phyloP scores from a whole-genome alignment of 495 filamentous ascomycete genomes.

The Thermothielavioides terrestris region DNA sequence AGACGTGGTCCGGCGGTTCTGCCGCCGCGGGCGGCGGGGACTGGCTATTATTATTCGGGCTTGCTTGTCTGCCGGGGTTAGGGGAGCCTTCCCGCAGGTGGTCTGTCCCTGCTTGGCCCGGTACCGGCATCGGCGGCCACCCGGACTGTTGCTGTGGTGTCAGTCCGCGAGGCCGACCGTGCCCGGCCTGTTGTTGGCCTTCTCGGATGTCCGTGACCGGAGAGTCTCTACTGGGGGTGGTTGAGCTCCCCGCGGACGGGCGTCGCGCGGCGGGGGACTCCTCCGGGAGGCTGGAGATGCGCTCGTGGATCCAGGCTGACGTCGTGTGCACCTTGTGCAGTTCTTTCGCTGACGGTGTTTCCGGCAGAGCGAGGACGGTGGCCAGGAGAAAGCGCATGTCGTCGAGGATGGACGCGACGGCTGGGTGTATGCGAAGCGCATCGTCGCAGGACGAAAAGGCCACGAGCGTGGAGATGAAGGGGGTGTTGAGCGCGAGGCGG shows the following conservation, averaged over 20 bases:
- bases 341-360: conserved; percentile 20
- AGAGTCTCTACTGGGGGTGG: conserved; percentile 2
- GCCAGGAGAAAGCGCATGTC: conserved; percentile 31
- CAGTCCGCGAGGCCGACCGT: no score
- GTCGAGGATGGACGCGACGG: conserved; percentile 31
- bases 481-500: conserved; percentile 31
- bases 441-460: conserved; percentile 23
- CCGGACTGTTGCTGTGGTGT: no score
- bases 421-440: conserved; percentile 23
- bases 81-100: no score
- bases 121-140: no score
- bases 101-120: no score
- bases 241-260: conserved; percentile 1
- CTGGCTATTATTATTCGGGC: no score
- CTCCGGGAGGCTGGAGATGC: conserved; percentile 20
- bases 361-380: conserved; percentile 24
- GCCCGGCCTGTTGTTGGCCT: neutral
- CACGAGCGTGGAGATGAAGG: conserved; percentile 21
- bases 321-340: conserved; percentile 26
- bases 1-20: conserved; percentile 20
- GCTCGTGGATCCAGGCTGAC: conserved; percentile 28
- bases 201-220: neutral
- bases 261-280: conserved; percentile 9
- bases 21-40: neutral
- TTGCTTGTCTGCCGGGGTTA: no score